Conservation (phyloP, 257 asterid species). For the Solanum ossicruentum region DNA sequence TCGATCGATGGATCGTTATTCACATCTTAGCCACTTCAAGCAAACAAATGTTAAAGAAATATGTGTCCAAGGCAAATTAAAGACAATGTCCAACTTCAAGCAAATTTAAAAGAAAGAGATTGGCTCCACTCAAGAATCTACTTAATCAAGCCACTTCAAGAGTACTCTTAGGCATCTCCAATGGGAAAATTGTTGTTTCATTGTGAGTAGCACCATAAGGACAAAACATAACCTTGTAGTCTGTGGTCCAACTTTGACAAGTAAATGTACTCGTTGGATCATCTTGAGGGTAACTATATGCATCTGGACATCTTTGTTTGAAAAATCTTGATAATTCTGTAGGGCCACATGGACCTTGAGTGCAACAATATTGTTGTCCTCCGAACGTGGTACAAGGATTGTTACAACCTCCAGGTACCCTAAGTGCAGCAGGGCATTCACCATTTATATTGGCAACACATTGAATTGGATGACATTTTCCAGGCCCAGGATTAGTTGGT, state of each 20-base stretch:
- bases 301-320: slow-evolving; percentile 34
- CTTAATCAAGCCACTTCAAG: not conserved
- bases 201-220: slow-evolving; percentile 3
- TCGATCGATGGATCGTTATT: not conserved
- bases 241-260: slow-evolving; percentile 8
- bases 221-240: slow-evolving; percentile 19
- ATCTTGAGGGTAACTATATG: slow-evolving; percentile 29
- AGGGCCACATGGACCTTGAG: slow-evolving; percentile 15
- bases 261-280: slow-evolving; percentile 13
- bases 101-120: not conserved
- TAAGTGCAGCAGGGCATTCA: slow-evolving; percentile 26
- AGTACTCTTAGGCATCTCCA: not conserved
- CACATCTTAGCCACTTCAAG: not conserved
- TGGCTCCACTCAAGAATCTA: not conserved
- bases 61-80: not conserved
- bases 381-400: slow-evolving; percentile 30
- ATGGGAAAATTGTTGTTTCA: not conserved
- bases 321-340: slow-evolving; percentile 26
- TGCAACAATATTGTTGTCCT: slow-evolving; percentile 28
- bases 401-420: slow-evolving; percentile 32
- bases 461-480: slow-evolving; percentile 17
- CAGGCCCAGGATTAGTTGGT: not conserved
- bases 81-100: not conserved
- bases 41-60: not conserved
- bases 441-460: slow-evolving; percentile 25